phyloP scores from a whole-genome alignment of 2,329 filamentous ascomycete species.

The Fusarium falciforme region DNA sequence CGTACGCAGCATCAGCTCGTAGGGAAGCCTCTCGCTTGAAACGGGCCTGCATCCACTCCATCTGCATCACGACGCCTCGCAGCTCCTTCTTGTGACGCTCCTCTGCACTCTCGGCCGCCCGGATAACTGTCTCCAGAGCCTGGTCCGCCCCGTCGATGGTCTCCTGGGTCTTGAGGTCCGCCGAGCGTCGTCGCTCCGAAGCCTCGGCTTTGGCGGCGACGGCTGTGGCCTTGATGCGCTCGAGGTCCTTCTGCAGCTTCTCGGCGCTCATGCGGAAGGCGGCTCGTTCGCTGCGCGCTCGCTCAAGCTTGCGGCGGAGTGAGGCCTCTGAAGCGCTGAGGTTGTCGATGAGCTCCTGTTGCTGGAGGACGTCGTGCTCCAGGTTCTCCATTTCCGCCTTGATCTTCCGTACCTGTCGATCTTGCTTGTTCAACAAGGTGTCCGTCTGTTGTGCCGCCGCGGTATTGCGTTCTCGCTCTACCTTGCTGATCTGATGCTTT shows the following conservation, averaged over 20 bases:
- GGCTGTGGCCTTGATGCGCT: constrained; percentile 56
- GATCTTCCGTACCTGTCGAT: constrained; percentile 70
- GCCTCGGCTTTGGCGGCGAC: constrained; percentile 43
- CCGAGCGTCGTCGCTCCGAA: constrained; percentile 15
- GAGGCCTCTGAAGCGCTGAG: constrained; percentile 67
- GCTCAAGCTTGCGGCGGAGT: constrained; percentile 75
- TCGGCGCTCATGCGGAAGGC: constrained; percentile 65
- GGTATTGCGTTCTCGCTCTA: constrained; percentile 59
- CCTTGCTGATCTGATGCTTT: constrained; percentile 63
- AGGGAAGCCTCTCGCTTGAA: constrained; percentile 84
- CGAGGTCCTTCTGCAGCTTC: constrained; percentile 65
- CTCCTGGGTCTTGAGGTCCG: constrained; percentile 41
- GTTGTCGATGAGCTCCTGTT: constrained; percentile 72
- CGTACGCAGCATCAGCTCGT: constrained; percentile 82
- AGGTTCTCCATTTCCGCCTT: constrained; percentile 75
- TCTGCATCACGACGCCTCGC: constrained; percentile 86
- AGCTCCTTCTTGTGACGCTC: constrained; percentile 80
- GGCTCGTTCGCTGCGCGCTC: constrained; percentile 74
- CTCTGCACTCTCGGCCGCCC: constrained; percentile 71
- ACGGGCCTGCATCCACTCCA: constrained; percentile 87
- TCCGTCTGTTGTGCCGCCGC: constrained; percentile 51
- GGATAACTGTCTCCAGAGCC: constrained; percentile 69
- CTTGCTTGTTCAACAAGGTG: constrained; percentile 59
- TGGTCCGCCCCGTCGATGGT: constrained; percentile 56
- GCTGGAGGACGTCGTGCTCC: constrained; percentile 77